Evolutionary conservation across 306 rosid genomes (phyloP), one percentile per base, ranked within the genome.

Genomic region (Malus fusca): DNA sequence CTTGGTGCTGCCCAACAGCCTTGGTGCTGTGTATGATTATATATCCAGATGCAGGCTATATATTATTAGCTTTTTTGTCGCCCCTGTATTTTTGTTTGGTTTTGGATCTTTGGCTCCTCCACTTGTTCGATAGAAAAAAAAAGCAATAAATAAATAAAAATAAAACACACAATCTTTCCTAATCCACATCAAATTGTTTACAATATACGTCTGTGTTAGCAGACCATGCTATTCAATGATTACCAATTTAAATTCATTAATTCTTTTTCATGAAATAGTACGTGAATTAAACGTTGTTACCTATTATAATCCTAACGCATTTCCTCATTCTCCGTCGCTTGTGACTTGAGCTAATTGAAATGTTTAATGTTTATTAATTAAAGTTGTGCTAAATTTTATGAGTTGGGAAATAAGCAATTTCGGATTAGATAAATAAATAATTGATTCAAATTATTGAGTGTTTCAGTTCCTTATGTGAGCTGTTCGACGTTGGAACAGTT

Each of bases 1-100:
- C 66, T 83, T 82, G 67, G 75, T 72, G 15, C 23, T 37, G 44
- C 83, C 72, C 48, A 75, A 78, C 79, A 72, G 81, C 81, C 66
- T 83, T 82, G 67, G 75, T 72, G 15, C 23, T 37, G 44, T 17
- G 18, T 28, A 56, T 56, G 61, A 61, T 74, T 62, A 30, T 40
- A 37, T 19, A 21, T 62, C n/a, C 58, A 52, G 58, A 44, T 18
- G 30, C 60, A 18, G 6, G 30, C 23, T 42, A 17, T 58, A 44
- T 28, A 43, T 74, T 18, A 6, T 72, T 72, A 26, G 55, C 66
- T 18, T 73, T 58, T 58, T 8, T 10, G 7, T n/a, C n/a, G 19
- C 43, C 12, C 12, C 43, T 31, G 23, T 28, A 30, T 64, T 28
- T 31, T 33, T 33, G 17, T 15, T 12, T 6, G 19, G 8, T 3